Percentiles rank a stretch among this genome's conserved stretches.
These are phyloP conservation scores for Colletotrichum tamarilloi DNA, from an alignment of 2,329 filamentous ascomycete species.

Conservation along the genomic window DNA sequence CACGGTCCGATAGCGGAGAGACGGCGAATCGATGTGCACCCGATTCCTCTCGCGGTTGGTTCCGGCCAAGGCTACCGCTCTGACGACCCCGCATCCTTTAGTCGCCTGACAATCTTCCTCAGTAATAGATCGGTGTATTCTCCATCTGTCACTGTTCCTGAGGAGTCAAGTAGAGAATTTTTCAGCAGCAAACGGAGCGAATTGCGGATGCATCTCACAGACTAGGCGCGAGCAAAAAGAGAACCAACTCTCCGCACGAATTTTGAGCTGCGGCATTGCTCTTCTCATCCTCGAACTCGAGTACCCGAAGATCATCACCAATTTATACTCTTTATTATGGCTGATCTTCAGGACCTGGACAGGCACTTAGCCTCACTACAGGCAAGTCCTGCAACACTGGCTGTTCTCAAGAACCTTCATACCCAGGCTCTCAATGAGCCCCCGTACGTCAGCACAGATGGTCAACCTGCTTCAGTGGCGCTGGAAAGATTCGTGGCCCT, in stretches of 20 bases:
- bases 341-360: constrained; percentile 36
- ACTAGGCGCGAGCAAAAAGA: too few relatives aligned
- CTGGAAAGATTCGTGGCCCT: constrained; percentile 69
- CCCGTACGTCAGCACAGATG: constrained; percentile 43
- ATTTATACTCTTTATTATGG: neutral
- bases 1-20: neutral
- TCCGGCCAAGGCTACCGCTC: neutral
- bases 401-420: constrained; percentile 45
- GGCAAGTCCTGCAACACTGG: constrained; percentile 40
- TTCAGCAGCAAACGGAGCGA: too few relatives aligned
- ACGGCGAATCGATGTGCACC: neutral
- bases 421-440: constrained; percentile 44
- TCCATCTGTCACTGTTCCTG: too few relatives aligned
- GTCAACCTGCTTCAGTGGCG: constrained; percentile 15
- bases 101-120: neutral
- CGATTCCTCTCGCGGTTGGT: neutral
- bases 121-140: neutral
- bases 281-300: neutral
- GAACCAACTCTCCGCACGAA: too few relatives aligned
- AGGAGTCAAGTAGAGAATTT: too few relatives aligned
- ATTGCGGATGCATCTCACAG: too few relatives aligned
- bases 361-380: constrained; percentile 43
- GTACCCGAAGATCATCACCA: neutral
- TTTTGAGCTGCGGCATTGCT: neutral
- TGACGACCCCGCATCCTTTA: neutral